These are phyloP conservation scores for Ceratocystis diversiconidia DNA, from an alignment of 2,329 filamentous ascomycete genomes.

Conservation along the genomic window DNA sequence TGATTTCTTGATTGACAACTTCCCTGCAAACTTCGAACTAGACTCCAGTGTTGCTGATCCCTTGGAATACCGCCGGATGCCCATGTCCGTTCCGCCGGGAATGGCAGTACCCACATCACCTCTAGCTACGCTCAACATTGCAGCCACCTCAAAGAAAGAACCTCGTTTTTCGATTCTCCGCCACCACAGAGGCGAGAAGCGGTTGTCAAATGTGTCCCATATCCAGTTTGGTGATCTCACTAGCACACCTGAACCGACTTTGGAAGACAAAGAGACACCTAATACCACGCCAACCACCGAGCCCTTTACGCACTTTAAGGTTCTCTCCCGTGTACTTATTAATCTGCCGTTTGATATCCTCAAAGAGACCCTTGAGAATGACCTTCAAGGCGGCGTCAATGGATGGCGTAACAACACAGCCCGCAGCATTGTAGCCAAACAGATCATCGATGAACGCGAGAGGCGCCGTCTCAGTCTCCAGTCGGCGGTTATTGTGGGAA, in stretches of 20 bases:
- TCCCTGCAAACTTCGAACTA: slow-evolving; percentile 46
- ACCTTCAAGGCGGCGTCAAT: slow-evolving; percentile 36
- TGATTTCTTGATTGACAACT: slow-evolving; percentile 45
- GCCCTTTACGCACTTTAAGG: slow-evolving; percentile 29
- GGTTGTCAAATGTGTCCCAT: slow-evolving; percentile 33
- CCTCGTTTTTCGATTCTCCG: slow-evolving; percentile 12
- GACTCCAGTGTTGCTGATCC: slow-evolving; percentile 32
- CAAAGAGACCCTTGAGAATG: slow-evolving; percentile 47
- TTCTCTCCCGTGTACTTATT: slow-evolving; percentile 52
- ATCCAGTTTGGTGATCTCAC: slow-evolving; percentile 61
- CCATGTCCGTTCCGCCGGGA: slow-evolving; percentile 19
- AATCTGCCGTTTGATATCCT: slow-evolving; percentile 56
- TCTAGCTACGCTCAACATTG: slow-evolving; percentile 16
- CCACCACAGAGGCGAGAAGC: slow-evolving; percentile 11
- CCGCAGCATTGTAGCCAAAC: slow-evolving; percentile 35
- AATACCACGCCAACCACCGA: slow-evolving; percentile 18
- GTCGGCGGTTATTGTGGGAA: slow-evolving; percentile 29
- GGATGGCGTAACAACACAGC: slow-evolving; percentile 36
- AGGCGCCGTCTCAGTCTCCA: slow-evolving; percentile 35
- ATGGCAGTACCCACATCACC: slow-evolving; percentile 17
- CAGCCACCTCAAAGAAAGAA: background rate
- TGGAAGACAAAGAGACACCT: slow-evolving; percentile 8
- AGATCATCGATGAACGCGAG: slow-evolving; percentile 44
- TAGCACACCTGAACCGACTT: slow-evolving; percentile 20
- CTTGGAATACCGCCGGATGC: slow-evolving; percentile 30